Evolutionary conservation across 495 filamentous ascomycete genomes (phyloP), one percentile per base, ranked within the genome.

Genomic region (Penicillium pancosmium): DNA sequence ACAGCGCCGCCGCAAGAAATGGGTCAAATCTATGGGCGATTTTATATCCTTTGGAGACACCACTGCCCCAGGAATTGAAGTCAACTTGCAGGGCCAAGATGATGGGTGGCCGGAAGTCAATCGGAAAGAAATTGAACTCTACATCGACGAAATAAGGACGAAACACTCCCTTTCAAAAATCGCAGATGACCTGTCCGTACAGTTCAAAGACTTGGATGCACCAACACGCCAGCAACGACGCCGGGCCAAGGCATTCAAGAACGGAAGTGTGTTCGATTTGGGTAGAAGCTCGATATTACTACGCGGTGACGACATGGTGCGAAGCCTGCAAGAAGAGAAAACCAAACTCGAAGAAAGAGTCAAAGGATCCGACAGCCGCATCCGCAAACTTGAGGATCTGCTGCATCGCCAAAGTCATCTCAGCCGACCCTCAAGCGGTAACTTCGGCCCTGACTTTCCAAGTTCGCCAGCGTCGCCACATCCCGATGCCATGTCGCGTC

Each of bases 331-430:
- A 61, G 88, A 90, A 31, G 90, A 93, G 44, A 97, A 97, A 65
- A 71, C 78, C 10, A 90, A 89, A 66, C 68, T 93, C 16, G 87
- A 97, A 72, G 89, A 89, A 58, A 88, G 88, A 66, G 73, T 97
- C 31, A 93, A 86, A 71, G 91, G 90, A 11, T 91, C 92, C 25
- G 93, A 97, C 64, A 96, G 92, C 63, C 88, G 95, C 19, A 86
- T 98, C 46, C 84, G 94, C 15, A 92, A 94, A 60, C 76, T 99
- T 1, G 94, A 99, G 74, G 95, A 97, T 67, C 75, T 99, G 10
- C 80, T 98, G 16, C 93, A 98, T 74, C 86, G 92, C 35, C 91
- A 96, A 67, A 88, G 82, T 41, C 87, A 92, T 52, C 74, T 86
- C 54, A 84, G 82, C 56, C 84, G 88, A 44, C 88, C 89, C n/a